phyloP scores from a whole-genome alignment of 768 basidiomycete species.

The Naganishia friedmannii region DNA sequence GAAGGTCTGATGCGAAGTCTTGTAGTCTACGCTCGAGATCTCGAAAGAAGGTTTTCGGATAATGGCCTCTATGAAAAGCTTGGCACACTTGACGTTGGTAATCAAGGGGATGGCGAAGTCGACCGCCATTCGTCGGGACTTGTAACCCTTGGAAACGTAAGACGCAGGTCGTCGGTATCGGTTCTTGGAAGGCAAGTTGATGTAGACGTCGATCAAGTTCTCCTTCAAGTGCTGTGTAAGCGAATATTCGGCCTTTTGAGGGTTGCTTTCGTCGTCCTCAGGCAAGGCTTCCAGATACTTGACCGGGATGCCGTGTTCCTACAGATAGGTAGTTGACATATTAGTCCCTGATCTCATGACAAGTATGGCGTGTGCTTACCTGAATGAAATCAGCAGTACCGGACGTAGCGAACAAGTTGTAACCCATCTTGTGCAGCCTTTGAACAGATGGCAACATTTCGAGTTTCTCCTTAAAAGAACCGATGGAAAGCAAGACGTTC shows the following conservation, averaged over 20 bases:
- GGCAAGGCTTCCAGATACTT: slow-evolving; percentile 91
- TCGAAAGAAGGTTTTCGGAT: slow-evolving; percentile 75
- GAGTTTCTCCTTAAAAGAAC: slow-evolving; percentile 94
- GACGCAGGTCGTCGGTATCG: slow-evolving; percentile 93
- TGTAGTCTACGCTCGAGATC: slow-evolving; percentile 84
- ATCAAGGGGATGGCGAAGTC: slow-evolving; percentile 96
- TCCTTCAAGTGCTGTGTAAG: slow-evolving; percentile 88
- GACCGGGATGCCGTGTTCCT: slow-evolving; percentile 93
- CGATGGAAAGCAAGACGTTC: slow-evolving; percentile 94
- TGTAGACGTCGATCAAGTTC: slow-evolving; percentile 98
- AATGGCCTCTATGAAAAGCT: slow-evolving; percentile 83
- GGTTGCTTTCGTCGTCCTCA: slow-evolving; percentile 60
- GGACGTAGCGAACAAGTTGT: slow-evolving; percentile 92
- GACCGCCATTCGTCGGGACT: slow-evolving; percentile 95
- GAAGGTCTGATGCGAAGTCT: slow-evolving; percentile 86
- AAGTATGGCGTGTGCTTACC: neutral
- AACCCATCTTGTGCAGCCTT: slow-evolving; percentile 88
- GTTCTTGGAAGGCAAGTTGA: slow-evolving; percentile 98
- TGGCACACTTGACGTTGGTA: slow-evolving; percentile 98
- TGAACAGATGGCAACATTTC: slow-evolving; percentile 93
- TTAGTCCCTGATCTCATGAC: neutral
- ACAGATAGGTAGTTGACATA: neutral
- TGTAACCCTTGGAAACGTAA: slow-evolving; percentile 94
- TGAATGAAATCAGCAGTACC: slow-evolving; percentile 96
- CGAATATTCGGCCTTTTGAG: slow-evolving; percentile 95